Percentiles rank a stretch among this genome's conserved stretches.
These are phyloP conservation scores for Diaporthe caulivora DNA, from an alignment of 2,329 filamentous ascomycete species.

Conservation along the genomic window DNA sequence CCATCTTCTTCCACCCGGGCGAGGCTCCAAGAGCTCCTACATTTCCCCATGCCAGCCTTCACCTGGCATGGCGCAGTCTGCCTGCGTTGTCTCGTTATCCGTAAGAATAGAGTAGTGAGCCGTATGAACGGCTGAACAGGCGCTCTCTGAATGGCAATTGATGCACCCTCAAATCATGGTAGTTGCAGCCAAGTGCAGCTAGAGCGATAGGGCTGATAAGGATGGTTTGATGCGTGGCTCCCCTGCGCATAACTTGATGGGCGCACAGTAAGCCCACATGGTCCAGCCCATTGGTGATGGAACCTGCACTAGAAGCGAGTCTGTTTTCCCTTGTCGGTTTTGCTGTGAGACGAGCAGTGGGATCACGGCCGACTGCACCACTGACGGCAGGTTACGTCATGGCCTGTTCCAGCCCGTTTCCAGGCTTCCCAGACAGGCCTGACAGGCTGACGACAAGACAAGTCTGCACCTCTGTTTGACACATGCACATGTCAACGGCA, in stretches of 20 bases:
- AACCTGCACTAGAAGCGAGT: neutral
- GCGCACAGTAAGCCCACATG: slow-evolving; percentile 12
- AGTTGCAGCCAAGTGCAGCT: neutral
- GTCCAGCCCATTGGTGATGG: neutral
- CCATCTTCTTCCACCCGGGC: slow-evolving; percentile 45
- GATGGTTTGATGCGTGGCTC: neutral
- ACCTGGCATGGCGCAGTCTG: neutral
- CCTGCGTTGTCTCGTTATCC: neutral
- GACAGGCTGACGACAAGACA: neutral
- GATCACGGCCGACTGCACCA: neutral
- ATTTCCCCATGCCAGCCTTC: slow-evolving; percentile 33
- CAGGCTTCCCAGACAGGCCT: neutral
- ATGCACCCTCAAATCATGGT: neutral
- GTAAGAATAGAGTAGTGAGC: neutral
- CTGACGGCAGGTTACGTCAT: slow-evolving; percentile 17
- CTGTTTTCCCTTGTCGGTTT: slow-evolving; percentile 1
- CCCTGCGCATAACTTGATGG: neutral
- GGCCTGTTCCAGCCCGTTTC: slow-evolving; percentile 6
- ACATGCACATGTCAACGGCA: slow-evolving; percentile 19
- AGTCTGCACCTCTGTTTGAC: slow-evolving; percentile 21
- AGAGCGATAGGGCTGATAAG: neutral
- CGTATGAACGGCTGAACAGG: neutral
- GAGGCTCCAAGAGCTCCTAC: slow-evolving; percentile 51
- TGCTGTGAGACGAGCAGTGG: neutral
- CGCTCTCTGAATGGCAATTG: neutral